Conservation (phyloP, 2,329 filamentous ascomycete genomes). For the Emericellopsis cladophorae region DNA sequence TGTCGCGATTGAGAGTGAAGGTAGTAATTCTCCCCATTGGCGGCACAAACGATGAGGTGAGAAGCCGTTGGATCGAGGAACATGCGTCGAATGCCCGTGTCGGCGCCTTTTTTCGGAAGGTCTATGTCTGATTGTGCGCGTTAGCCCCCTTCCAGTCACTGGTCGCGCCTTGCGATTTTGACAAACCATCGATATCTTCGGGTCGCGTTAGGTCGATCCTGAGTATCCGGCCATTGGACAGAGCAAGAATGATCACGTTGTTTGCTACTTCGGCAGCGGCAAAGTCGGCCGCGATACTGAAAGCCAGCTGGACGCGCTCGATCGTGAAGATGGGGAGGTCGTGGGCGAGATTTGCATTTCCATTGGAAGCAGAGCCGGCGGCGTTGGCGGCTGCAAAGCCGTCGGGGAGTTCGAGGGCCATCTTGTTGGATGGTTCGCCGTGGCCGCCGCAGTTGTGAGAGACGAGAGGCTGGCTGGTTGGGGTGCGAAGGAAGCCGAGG, state of each 20-base stretch:
- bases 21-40: slow-evolving; percentile 92
- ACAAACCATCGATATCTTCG: slow-evolving; percentile 80
- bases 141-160: background rate
- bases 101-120: slow-evolving; percentile 81
- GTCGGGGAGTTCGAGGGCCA: slow-evolving; percentile 30
- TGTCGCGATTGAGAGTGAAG: slow-evolving; percentile 89
- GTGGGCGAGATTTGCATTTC: slow-evolving; percentile 26
- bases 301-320: slow-evolving; percentile 83
- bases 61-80: slow-evolving; percentile 96
- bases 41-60: slow-evolving; percentile 83
- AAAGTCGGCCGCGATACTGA: slow-evolving; percentile 89
- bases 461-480: background rate
- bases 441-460: background rate
- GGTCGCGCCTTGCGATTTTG: background rate
- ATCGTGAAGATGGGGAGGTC: slow-evolving; percentile 87
- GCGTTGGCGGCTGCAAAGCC: slow-evolving; percentile 56
- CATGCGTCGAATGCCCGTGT: slow-evolving; percentile 88
- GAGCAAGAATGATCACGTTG: slow-evolving; percentile 84
- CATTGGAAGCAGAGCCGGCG: slow-evolving; percentile 21
- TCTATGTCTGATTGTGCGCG: slow-evolving; percentile 62
- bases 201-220: slow-evolving; percentile 89
- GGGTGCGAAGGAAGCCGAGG: background rate
- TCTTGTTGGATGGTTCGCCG: slow-evolving; percentile 6
- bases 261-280: slow-evolving; percentile 95
- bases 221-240: slow-evolving; percentile 84